Evolutionary conservation across 1,284 basidiomycete genomes (phyloP), one percentile per base, ranked within the genome.

Genomic region (Ganoderma multipileum): DNA sequence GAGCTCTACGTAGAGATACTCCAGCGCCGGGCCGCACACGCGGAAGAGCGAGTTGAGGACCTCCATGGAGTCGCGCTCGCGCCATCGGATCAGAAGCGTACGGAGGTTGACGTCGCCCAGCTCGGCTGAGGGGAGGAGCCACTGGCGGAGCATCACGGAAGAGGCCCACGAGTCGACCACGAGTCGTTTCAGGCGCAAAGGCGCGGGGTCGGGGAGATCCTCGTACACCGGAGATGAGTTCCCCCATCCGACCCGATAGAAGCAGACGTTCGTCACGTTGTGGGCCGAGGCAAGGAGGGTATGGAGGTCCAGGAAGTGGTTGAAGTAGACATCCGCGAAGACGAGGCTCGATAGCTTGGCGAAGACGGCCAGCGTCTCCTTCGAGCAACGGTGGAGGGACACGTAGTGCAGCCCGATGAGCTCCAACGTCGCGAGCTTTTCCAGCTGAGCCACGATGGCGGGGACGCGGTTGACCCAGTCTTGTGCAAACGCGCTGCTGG

Each of bases 261-360:
- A 69, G 61, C 64, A 65, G 36, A 74, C 64, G 47, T 69, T 65
- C 20, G 42, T 60, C 50, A 67, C 30, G 28, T 66, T 67, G 54
- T 47, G 42, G 5, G 74, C 71, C 3, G 67, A 68, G 41, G 68
- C 65, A 39, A 75, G 72, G 28, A 75, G 42, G 9, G 63, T 62
- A 52, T 70, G 66, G 36, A 74, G 47, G 60, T 75, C 71, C 20
- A 62, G 52, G 42, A 70, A 70, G 47, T 64, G 68, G 55, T 72
- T 69, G 55, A 75, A 74, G 57, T 72, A 69, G 41, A 75, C 73
- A 60, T 75, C 69, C n/a, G 69, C 64, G 50, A 74, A 71, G 23
- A 68, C 66, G 38, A 75, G 68, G 6, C 66, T 50, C 39, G 60
- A 58, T 55, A 74, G 68, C 26, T 64, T 64, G 28, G 36, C 64